These are phyloP conservation scores for Sisymbrium altissimum DNA, from an alignment of 345 rosid species.

Conservation along the genomic window DNA sequence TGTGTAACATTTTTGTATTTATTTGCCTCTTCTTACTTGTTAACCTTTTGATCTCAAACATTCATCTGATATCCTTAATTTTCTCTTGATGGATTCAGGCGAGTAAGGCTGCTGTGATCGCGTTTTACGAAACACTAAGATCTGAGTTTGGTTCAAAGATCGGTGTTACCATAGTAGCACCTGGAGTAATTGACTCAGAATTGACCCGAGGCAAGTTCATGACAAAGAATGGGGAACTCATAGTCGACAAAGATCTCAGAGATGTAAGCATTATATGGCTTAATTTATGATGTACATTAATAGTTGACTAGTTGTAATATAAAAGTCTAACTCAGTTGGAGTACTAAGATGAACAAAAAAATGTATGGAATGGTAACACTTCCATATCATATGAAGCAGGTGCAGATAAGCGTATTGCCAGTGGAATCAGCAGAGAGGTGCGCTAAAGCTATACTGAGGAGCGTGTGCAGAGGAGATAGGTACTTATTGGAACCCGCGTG, in stretches of 20 bases:
- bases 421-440: conserved; percentile 38
- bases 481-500: conserved; percentile 47
- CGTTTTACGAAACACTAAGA: conserved; percentile 45
- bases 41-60: background rate
- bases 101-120: conserved; percentile 52
- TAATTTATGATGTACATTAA: background rate
- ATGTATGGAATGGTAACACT: too few species aligned
- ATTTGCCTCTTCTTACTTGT: background rate
- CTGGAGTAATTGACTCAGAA: conserved; percentile 41
- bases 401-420: conserved; percentile 16
- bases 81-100: conserved; percentile 32
- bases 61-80: background rate
- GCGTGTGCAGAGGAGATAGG: conserved; percentile 50
- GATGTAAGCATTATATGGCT: conserved; percentile 37
- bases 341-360: background rate
- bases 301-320: background rate
- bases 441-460: conserved; percentile 38
- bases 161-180: conserved; percentile 53
- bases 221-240: conserved; percentile 37
- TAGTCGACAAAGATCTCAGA: conserved; percentile 35
- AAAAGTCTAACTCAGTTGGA: background rate
- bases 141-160: conserved; percentile 37
- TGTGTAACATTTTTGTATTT: conserved; percentile 25
- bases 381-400: conserved; percentile 7
- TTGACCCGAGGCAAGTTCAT: conserved; percentile 42